These are phyloP conservation scores for Lecanosticta acicola DNA, from an alignment of 2,329 filamentous ascomycete genomes.

Conservation along the genomic window DNA sequence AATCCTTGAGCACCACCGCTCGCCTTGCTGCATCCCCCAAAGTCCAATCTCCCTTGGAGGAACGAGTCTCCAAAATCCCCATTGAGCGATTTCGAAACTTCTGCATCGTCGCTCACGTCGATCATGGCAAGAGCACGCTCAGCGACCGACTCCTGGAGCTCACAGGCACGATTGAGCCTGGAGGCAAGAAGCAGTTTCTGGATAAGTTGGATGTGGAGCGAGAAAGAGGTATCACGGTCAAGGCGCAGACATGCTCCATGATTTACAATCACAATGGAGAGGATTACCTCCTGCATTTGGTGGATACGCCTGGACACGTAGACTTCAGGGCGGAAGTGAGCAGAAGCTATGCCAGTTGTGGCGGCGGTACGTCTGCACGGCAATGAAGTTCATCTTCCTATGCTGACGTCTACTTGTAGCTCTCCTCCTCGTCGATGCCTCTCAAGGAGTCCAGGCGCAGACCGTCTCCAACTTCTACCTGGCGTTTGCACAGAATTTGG, in stretches of 20 bases:
- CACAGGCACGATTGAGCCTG: conserved; percentile 84
- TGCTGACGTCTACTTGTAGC: conserved; percentile 85
- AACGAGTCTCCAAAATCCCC: conserved; percentile 66
- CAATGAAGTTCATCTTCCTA: conserved; percentile 67
- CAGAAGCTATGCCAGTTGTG: conserved; percentile 91
- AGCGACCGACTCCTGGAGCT: conserved; percentile 88
- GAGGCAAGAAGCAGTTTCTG: conserved; percentile 87
- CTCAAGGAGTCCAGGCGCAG: conserved; percentile 93
- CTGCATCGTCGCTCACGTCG: conserved; percentile 97
- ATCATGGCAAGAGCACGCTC: conserved; percentile 96
- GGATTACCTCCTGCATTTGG: conserved; percentile 89
- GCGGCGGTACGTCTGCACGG: conserved; percentile 62
- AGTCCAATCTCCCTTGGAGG: conserved; percentile 51
- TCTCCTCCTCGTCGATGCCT: conserved; percentile 86
- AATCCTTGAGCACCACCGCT: conserved; percentile 13
- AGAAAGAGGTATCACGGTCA: conserved; percentile 94
- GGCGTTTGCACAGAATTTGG: conserved; percentile 83
- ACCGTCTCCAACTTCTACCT: conserved; percentile 98
- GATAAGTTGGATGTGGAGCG: conserved; percentile 97
- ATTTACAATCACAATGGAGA: conserved; percentile 78
- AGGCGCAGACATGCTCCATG: conserved; percentile 98
- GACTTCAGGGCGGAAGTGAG: conserved; percentile 97
- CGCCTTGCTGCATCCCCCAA: conserved; percentile 31
- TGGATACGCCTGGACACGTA: conserved; percentile 95
- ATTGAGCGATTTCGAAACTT: conserved; percentile 85